A percentile compares a stretch with the other conserved stretches of the same genome.
Evolutionary conservation across 2,329 filamentous ascomycete species (phyloP).

Genomic region (Microsporum audouinii): DNA sequence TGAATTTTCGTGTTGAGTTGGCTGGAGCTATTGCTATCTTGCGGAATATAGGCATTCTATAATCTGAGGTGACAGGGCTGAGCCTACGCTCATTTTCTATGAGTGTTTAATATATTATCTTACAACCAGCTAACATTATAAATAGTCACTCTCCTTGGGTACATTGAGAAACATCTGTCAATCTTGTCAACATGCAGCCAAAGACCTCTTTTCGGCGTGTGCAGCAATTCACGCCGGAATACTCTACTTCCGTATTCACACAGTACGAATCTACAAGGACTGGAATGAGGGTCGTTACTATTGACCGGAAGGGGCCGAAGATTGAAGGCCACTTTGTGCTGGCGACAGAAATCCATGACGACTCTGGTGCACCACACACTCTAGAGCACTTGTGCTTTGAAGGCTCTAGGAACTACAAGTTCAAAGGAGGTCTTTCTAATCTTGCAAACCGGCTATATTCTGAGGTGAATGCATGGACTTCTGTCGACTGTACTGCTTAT

Average conservation of each 20-base stretch:
- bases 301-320: slow-evolving; percentile 89
- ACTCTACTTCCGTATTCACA: slow-evolving; percentile 75
- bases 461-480: slow-evolving; percentile 92
- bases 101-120: background rate
- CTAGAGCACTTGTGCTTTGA: slow-evolving; percentile 76
- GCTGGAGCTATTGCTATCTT: background rate
- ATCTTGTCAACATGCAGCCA: background rate
- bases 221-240: slow-evolving; percentile 78
- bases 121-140: background rate
- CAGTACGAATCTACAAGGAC: slow-evolving; percentile 94
- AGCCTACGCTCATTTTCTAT: background rate
- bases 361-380: slow-evolving; percentile 83
- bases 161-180: background rate
- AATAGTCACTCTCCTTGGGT: background rate
- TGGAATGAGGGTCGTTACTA: slow-evolving; percentile 86
- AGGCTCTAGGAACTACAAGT: slow-evolving; percentile 86
- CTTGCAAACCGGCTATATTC: slow-evolving; percentile 89
- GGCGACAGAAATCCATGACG: slow-evolving; percentile 93
- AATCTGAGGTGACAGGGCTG: background rate
- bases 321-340: slow-evolving; percentile 88
- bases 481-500: slow-evolving; percentile 91
- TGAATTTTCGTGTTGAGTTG: background rate
- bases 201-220: slow-evolving; percentile 60
- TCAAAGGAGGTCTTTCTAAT: slow-evolving; percentile 92
- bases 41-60: background rate